These are phyloP conservation scores for Heliophila coronopifolia DNA, from an alignment of 441 rosid genomes.

Conservation along the genomic window DNA sequence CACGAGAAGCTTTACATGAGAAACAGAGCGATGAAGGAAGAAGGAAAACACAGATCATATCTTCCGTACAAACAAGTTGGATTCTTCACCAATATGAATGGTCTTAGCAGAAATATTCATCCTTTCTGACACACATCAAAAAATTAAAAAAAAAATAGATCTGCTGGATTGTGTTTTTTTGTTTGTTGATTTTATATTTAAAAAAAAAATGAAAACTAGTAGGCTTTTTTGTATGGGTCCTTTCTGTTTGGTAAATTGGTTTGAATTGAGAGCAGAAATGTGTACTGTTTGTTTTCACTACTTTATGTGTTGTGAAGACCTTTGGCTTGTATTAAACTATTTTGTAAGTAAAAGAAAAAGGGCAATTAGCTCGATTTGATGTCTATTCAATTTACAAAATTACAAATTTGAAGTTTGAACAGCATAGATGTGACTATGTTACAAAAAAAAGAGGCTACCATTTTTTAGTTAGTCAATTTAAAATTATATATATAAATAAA, in stretches of 20 bases:
- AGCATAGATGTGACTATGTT: no score
- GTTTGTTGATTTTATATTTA: not conserved
- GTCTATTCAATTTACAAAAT: no score
- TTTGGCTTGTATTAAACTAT: slow-evolving; percentile 20
- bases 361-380: not conserved
- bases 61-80: slow-evolving; percentile 70
- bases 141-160: not conserved
- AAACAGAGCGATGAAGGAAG: slow-evolving; percentile 43
- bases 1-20: slow-evolving; percentile 55
- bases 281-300: slow-evolving; percentile 8
- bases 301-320: slow-evolving; percentile 11
- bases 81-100: slow-evolving; percentile 59
- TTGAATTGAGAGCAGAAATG: not conserved
- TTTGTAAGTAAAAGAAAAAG: not conserved
- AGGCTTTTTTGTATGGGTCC: slow-evolving; percentile 10
- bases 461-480: no score
- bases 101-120: slow-evolving; percentile 62
- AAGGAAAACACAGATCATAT: slow-evolving; percentile 52
- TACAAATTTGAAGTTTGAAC: no score
- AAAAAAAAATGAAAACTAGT: not conserved
- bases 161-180: not conserved
- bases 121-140: slow-evolving; percentile 38
- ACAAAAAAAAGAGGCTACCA: no score
- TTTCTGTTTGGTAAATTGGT: slow-evolving; percentile 20
- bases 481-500: no score